phyloP scores from a whole-genome alignment of 768 basidiomycete genomes.

The Auricularia heimuer region DNA sequence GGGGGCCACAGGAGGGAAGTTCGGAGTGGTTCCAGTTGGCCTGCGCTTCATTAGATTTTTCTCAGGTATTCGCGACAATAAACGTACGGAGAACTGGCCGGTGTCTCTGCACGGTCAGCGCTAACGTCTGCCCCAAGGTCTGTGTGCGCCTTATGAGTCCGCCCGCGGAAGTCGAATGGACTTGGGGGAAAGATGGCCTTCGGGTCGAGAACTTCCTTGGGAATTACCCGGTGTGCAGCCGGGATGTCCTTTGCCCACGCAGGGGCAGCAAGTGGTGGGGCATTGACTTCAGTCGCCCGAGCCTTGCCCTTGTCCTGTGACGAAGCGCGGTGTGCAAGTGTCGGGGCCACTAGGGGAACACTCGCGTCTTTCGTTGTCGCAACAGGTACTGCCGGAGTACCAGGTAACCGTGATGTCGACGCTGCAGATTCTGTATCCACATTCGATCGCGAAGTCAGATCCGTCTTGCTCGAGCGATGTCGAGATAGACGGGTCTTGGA shows the following conservation, averaged over 20 bases:
- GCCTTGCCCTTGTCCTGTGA: too few relatives aligned
- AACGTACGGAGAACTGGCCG: slow-evolving; percentile 1
- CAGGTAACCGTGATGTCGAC: neutral
- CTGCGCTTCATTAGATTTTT: neutral
- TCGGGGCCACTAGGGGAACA: too few relatives aligned
- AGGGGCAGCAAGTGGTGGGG: neutral
- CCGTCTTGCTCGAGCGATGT: slow-evolving; percentile 1
- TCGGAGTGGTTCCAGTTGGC: neutral
- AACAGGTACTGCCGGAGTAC: neutral
- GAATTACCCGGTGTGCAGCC: slow-evolving; percentile 65
- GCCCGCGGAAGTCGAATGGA: slow-evolving; percentile 54
- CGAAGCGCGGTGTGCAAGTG: too few relatives aligned
- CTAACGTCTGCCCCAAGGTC: neutral
- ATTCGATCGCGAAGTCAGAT: neutral
- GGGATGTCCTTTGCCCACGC: slow-evolving; percentile 36
- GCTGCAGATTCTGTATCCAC: neutral
- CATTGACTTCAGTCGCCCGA: too few relatives aligned
- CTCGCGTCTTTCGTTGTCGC: too few relatives aligned
- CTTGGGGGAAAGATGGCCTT: slow-evolving; percentile 76
- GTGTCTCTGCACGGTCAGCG: neutral
- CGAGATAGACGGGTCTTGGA: slow-evolving; percentile 52
- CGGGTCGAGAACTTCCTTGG: slow-evolving; percentile 71
- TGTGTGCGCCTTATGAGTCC: neutral
- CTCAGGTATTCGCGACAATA: neutral
- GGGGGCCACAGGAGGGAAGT: neutral